phyloP scores from a whole-genome alignment of 768 basidiomycete genomes.

The Tylopilus plumbeoviolaceoides region DNA sequence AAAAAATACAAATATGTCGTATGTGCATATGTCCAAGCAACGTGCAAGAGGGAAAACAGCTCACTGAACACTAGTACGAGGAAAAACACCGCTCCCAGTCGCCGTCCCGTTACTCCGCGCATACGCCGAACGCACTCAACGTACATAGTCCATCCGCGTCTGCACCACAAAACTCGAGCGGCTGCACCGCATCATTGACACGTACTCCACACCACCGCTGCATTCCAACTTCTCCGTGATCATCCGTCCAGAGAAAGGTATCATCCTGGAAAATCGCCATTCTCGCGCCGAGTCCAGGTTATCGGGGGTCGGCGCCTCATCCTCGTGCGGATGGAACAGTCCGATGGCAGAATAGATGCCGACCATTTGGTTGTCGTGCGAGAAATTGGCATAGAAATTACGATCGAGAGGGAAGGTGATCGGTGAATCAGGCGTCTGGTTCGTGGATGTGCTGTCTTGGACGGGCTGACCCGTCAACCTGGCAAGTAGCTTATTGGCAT shows the following conservation, averaged over 20 bases:
- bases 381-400: conserved; percentile 74
- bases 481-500: conserved; percentile 78
- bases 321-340: conserved; percentile 37
- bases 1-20: no score
- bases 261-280: conserved; percentile 58
- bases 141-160: conserved; percentile 55
- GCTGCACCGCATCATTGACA: conserved; percentile 76
- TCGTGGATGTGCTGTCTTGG: conserved; percentile 69
- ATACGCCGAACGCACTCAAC: conserved; percentile 60
- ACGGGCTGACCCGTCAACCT: conserved; percentile 67
- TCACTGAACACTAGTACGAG: conserved; percentile 8
- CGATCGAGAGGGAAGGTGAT: conserved; percentile 71
- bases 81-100: conserved; percentile 65
- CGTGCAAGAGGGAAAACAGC: neutral
- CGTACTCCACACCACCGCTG: conserved; percentile 37
- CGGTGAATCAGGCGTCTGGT: conserved; percentile 66
- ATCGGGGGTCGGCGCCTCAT: conserved; percentile 11
- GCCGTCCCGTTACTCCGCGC: conserved; percentile 63
- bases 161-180: conserved; percentile 57
- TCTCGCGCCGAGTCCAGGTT: conserved; percentile 25
- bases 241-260: conserved; percentile 75
- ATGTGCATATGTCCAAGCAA: neutral
- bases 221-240: conserved; percentile 69
- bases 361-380: conserved; percentile 84
- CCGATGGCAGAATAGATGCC: conserved; percentile 68